Conservation (phyloP, 108 stramenopile genomes). For the Discostella stelligeroides region DNA sequence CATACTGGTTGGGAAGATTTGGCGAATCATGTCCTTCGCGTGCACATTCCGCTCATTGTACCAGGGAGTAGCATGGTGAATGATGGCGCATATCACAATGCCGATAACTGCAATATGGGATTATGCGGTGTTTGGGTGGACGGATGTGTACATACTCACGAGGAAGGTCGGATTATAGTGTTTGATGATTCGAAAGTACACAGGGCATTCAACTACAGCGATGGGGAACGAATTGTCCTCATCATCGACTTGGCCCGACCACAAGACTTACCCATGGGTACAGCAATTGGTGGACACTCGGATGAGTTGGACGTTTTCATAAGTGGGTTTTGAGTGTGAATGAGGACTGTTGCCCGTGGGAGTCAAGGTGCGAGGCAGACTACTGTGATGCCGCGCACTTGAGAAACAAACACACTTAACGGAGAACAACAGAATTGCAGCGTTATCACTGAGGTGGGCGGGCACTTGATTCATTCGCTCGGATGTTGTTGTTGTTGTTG, state of each 20-base stretch:
- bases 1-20: slow-evolving; percentile 97
- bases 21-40: slow-evolving; percentile 93
- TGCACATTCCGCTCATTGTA: slow-evolving; percentile 91
- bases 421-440: too few relatives aligned
- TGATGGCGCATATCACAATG: not conserved
- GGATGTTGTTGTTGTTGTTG: too few relatives aligned
- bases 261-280: slow-evolving; percentile 71
- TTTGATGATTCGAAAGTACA: slow-evolving; percentile 98
- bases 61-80: slow-evolving; percentile 48
- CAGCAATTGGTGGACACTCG: slow-evolving; percentile 90
- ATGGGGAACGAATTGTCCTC: slow-evolving; percentile 84
- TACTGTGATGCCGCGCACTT: too few relatives aligned
- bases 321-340: slow-evolving; percentile 9
- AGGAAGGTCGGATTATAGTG: slow-evolving; percentile 72
- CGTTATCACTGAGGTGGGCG: too few relatives aligned
- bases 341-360: not conserved
- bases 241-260: slow-evolving; percentile 94
- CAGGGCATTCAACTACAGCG: slow-evolving; percentile 89
- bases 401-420: too few relatives aligned
- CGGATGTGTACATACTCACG: slow-evolving; percentile 88
- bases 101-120: slow-evolving; percentile 16
- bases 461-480: too few relatives aligned
- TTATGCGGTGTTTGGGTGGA: slow-evolving; percentile 96
- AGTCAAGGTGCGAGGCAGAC: too few relatives aligned
- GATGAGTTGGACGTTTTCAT: slow-evolving; percentile 94